phyloP scores from a whole-genome alignment of 352 stramenopile species.

The Phytophthora pseudosyringae region DNA sequence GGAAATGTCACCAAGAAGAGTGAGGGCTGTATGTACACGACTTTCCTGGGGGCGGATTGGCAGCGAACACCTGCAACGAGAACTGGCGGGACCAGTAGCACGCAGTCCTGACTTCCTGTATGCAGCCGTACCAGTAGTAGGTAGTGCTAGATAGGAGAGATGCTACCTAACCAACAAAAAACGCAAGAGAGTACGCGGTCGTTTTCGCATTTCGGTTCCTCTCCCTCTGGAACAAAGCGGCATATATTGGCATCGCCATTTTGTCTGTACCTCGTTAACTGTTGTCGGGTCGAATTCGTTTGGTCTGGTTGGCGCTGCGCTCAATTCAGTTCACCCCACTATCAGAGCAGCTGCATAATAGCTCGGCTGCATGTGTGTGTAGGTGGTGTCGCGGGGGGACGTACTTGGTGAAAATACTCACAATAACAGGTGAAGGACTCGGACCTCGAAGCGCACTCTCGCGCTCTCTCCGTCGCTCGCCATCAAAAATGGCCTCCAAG shows the following conservation, averaged over 20 bases:
- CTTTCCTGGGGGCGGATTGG: conserved; percentile 69
- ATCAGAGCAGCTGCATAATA: conserved; percentile 23
- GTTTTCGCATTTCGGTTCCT: conserved; percentile 17
- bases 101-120: not conserved
- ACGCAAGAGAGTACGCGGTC: conserved; percentile 4
- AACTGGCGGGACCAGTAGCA: conserved; percentile 7
- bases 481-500: conserved; percentile 38
- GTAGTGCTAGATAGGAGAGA: too few relatives aligned
- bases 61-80: conserved; percentile 43
- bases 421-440: conserved; percentile 31
- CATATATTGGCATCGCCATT: conserved; percentile 40
- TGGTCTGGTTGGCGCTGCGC: conserved; percentile 31
- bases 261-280: conserved; percentile 36
- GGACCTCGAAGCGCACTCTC: conserved; percentile 6
- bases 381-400: conserved; percentile 21
- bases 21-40: conserved; percentile 79
- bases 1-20: conserved; percentile 60
- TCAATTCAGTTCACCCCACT: conserved; percentile 26
- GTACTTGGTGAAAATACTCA: conserved; percentile 39
- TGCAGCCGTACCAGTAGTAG: too few relatives aligned
- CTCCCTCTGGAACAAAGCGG: conserved; percentile 30
- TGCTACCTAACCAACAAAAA: not conserved
- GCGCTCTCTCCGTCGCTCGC: conserved; percentile 22
- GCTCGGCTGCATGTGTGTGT: conserved; percentile 17
- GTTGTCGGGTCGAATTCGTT: conserved; percentile 29